Percentiles rank a stretch among this genome's conserved stretches.
phyloP scores from a whole-genome alignment of 768 basidiomycete species.

The Auricularia sp. region DNA sequence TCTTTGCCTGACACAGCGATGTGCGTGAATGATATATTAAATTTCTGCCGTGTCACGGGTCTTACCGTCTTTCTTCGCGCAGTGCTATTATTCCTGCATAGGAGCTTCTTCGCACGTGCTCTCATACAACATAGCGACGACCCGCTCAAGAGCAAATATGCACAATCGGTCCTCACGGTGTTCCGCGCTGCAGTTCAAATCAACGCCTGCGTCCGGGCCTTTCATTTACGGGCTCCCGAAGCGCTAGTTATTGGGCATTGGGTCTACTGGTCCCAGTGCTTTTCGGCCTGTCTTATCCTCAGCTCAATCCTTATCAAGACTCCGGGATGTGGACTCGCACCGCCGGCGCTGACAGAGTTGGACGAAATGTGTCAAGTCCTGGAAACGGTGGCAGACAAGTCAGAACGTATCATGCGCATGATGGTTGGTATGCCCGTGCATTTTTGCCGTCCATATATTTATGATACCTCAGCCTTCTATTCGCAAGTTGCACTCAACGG shows the following conservation, averaged over 20 bases:
- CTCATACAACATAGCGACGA: slow-evolving; percentile 60
- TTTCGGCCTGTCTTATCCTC: slow-evolving; percentile 48
- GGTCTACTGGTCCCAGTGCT: slow-evolving; percentile 52
- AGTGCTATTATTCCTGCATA: slow-evolving; percentile 59
- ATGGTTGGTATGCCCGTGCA: not conserved
- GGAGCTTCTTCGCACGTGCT: slow-evolving; percentile 64
- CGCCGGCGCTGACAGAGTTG: slow-evolving; percentile 56
- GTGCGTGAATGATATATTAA: not conserved
- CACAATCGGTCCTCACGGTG: slow-evolving; percentile 62
- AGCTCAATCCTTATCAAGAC: slow-evolving; percentile 55
- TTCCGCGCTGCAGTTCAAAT: slow-evolving; percentile 64
- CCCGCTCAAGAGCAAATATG: slow-evolving; percentile 60
- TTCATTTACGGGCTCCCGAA: slow-evolving; percentile 49
- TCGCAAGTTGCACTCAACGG: too few species aligned
- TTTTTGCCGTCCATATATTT: too few species aligned
- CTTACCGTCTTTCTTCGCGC: not conserved
- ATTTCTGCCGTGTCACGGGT: not conserved
- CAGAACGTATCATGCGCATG: slow-evolving; percentile 10
- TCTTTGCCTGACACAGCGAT: not conserved
- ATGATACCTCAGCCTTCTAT: too few species aligned
- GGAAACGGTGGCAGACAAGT: slow-evolving; percentile 43
- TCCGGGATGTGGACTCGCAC: slow-evolving; percentile 56
- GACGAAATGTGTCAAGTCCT: slow-evolving; percentile 57
- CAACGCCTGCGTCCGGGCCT: slow-evolving; percentile 39
- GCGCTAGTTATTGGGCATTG: slow-evolving; percentile 44